phyloP scores from a whole-genome alignment of 2,329 filamentous ascomycete species.

The Thielaviopsis musarum region DNA sequence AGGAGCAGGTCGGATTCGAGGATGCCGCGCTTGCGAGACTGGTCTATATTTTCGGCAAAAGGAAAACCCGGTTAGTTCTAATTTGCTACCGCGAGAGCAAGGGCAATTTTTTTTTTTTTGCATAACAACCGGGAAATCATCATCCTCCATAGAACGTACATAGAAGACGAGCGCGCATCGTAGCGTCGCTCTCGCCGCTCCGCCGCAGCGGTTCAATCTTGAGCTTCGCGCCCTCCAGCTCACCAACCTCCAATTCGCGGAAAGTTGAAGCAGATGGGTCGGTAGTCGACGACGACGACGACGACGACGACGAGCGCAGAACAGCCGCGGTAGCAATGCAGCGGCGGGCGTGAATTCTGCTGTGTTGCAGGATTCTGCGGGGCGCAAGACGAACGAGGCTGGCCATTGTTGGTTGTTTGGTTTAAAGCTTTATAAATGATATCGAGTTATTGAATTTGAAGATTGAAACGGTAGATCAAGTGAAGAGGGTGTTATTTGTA shows the following conservation, averaged over 20 bases:
- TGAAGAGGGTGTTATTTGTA: background rate
- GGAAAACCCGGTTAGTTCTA: constrained; percentile 3
- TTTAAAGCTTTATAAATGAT: background rate
- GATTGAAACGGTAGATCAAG: background rate
- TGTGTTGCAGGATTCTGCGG: constrained; percentile 11
- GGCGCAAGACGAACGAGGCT: constrained; percentile 3
- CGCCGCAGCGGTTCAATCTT: constrained; percentile 79
- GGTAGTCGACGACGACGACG: constrained; percentile 13
- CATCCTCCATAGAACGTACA: constrained; percentile 30
- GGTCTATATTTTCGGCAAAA: constrained; percentile 42
- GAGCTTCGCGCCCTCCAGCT: constrained; percentile 75
- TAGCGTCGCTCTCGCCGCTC: constrained; percentile 65
- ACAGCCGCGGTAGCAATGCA: constrained; percentile 15
- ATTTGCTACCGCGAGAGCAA: background rate
- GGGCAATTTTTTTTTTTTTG: background rate
- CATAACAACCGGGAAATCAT: background rate
- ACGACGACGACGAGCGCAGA: constrained; percentile 13
- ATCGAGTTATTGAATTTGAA: background rate
- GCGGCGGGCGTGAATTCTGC: constrained; percentile 5
- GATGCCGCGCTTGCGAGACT: constrained; percentile 89
- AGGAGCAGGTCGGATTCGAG: constrained; percentile 92
- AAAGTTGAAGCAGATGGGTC: constrained; percentile 17
- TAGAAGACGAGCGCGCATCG: constrained; percentile 72
- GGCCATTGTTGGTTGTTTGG: background rate
- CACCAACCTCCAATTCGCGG: constrained; percentile 59